Base-by-base conservation (phyloP, 345 rosid species). In the Gossypium ekmanianum region DNA sequence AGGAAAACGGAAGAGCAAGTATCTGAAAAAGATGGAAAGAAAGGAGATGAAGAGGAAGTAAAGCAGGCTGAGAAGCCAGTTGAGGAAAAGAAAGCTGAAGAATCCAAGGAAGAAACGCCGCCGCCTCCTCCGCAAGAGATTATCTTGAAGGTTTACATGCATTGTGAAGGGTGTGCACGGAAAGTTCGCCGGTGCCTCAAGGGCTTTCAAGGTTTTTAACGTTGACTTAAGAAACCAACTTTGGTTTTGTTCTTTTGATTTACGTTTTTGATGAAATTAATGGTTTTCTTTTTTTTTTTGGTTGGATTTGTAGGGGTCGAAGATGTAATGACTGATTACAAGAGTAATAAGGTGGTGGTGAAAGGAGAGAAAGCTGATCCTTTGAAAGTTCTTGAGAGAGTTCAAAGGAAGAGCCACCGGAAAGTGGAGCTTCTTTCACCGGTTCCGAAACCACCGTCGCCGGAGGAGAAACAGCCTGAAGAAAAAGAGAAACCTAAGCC, bases 311-410 rank as follows among this genome's bases (percentile, higher is more conserved):
- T 76, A 94, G 98, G 98, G 7, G 98, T 94, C 39, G 98, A 92
- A 70, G 92, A 91, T 74, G 96, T 93, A 78, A 84, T 71, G 11
- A 91, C 98, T 2, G 97, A 94, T 80, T 90, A 92, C 83, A 91
- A 84, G 84, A 83, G 80, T 34, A 79, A 87, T 75, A 90, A 87
- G 84, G 98, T 94, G 79, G 90, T 94, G 63, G 98, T 94, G 75
- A 94, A 89, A 84, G 98, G 98, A 73, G 97, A 89, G 68, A 92
- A 86, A 73, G 98, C 98, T 16, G 96, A 94, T 88, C 98, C 98
- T 14, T 52, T 89, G 74, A 88, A 91, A 85, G 98, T 94, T 22
- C 77, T 90, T 74, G 92, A 75, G 34, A 92, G 97, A 76, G 77
- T 94, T 55, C 97, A 91, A 61, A 86, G 84, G 82, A 94, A 94